Conservation (phyloP, 345 rosid species). For the Tarenaya hassleriana region DNA sequence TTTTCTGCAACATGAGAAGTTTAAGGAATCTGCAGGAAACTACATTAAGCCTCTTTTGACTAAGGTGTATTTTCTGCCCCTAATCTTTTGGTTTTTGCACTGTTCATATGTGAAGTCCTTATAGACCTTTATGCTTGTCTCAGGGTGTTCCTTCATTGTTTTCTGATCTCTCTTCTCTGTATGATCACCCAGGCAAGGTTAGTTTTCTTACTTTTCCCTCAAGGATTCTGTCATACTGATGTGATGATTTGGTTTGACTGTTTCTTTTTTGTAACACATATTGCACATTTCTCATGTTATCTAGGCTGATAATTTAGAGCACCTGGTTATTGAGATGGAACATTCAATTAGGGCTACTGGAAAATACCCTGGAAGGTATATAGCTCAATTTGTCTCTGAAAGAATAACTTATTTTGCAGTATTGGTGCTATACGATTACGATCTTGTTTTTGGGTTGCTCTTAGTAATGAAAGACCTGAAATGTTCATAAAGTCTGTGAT, state of each 20-base stretch:
- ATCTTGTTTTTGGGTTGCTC: constrained; percentile 6
- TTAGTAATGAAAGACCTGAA: not conserved
- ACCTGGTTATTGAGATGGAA: constrained; percentile 79
- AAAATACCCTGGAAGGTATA: constrained; percentile 78
- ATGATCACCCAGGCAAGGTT: constrained; percentile 81
- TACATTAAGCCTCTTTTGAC: constrained; percentile 82
- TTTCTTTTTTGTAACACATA: constrained; percentile 1
- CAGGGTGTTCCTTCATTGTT: constrained; percentile 98
- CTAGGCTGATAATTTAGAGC: constrained; percentile 85
- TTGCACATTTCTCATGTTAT: constrained; percentile 9
- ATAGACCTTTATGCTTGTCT: constrained; percentile 19
- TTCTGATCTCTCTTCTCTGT: constrained; percentile 91
- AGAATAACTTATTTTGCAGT: not conserved
- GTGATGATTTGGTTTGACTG: constrained; percentile 13
- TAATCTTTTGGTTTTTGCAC: constrained; percentile 8
- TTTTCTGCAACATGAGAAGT: constrained; percentile 77
- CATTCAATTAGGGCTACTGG: constrained; percentile 60
- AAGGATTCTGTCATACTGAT: constrained; percentile 2
- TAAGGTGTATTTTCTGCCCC: constrained; percentile 43
- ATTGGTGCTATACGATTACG: not conserved
- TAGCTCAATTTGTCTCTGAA: constrained; percentile 12
- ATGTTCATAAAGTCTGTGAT: constrained; percentile 3
- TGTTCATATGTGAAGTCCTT: constrained; percentile 14
- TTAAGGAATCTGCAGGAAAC: constrained; percentile 69
- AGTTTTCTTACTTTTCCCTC: constrained; percentile 25